Evolutionary conservation across 225 moss, liverwort and hornwort genomes (phyloP).

Genomic region (Bryum argenteum): DNA sequence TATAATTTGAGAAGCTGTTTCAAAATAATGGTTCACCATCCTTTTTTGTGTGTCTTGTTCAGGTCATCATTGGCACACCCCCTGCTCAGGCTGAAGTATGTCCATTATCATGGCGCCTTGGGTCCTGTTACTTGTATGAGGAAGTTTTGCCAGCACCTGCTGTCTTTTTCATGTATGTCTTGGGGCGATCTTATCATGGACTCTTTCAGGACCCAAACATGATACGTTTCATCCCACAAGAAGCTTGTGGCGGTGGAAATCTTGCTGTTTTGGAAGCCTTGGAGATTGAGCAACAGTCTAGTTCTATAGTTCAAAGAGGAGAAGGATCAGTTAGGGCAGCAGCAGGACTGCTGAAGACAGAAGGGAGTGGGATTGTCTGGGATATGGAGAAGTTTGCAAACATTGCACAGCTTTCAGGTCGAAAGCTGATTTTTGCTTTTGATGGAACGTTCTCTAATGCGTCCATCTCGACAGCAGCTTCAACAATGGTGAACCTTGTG

Average conservation of each 20-base stretch:
- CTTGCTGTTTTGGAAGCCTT: conserved; percentile 83
- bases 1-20: neutral
- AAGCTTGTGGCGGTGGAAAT: conserved; percentile 97
- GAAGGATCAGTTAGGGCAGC: conserved; percentile 57
- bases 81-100: conserved; percentile 71
- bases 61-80: conserved; percentile 81
- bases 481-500: conserved; percentile 76
- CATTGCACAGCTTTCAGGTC: conserved; percentile 81
- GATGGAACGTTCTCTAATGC: conserved; percentile 81
- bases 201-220: conserved; percentile 88
- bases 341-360: conserved; percentile 45
- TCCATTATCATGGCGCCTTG: conserved; percentile 87
- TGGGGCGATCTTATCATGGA: conserved; percentile 90
- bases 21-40: conserved; percentile 3
- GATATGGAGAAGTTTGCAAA: conserved; percentile 84
- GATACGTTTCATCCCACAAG: conserved; percentile 80
- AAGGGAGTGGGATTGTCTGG: conserved; percentile 76
- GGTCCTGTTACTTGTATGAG: conserved; percentile 92
- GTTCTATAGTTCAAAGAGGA: conserved; percentile 62
- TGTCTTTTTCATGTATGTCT: conserved; percentile 83
- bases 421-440: conserved; percentile 86
- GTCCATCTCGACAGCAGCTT: conserved; percentile 64
- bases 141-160: conserved; percentile 86
- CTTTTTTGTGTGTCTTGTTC: conserved; percentile 28
- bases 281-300: conserved; percentile 73